Base-by-base conservation (phyloP, 1,139 yeast genomes). In the Wickerhamomyces sp. region DNA sequence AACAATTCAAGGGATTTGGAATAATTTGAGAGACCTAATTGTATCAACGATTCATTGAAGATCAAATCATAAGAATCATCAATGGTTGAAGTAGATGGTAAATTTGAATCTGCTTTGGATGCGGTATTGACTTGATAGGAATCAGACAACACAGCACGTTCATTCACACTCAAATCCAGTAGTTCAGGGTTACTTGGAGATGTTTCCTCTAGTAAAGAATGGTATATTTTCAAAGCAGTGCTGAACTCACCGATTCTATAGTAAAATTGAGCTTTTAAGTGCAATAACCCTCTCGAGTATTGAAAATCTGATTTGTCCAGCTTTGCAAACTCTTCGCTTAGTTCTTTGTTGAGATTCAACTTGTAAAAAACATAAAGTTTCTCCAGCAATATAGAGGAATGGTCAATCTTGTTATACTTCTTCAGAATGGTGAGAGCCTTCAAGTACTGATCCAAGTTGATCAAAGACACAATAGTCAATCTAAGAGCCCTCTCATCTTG, bases 221-320 rank as follows among this genome's bases (percentile, higher is more conserved):
- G 66, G 60, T 88, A 89, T 5, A 86, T 55, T 7, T 65, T 61
- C 50, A 76, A 69, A 0, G 96, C 81, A 40, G 74, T 72, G 1
- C 59, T 61, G 54, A 78, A 73, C 23, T 76, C 62, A 9, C 96
- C 97, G 34, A 65, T 63, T 59, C 82, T 82, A 68, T 86, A 89
- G 59, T 75, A 76, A 51, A 81, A 80, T 66, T 91, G 99, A 0
- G 97, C 96, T 51, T 82, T 65, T n/a, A 89, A 74, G 62, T 90
- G 96, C 45, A 74, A 67, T 49, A 87, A 66, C 0, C 89, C 91
- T 54, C 81, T 67, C 48, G 40, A 43, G 23, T 65, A 48, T 30
- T 57, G 58, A 32, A 52, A 61, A 4, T 61, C 52, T 14, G 61
- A 56, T 3, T 9, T 11, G 13, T 29, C 31, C 13, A 72, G 54